Evolutionary conservation across 2,329 filamentous ascomycete genomes (phyloP), one percentile per base, ranked within the genome.

Genomic region (Rhinocladiella mackenziei): DNA sequence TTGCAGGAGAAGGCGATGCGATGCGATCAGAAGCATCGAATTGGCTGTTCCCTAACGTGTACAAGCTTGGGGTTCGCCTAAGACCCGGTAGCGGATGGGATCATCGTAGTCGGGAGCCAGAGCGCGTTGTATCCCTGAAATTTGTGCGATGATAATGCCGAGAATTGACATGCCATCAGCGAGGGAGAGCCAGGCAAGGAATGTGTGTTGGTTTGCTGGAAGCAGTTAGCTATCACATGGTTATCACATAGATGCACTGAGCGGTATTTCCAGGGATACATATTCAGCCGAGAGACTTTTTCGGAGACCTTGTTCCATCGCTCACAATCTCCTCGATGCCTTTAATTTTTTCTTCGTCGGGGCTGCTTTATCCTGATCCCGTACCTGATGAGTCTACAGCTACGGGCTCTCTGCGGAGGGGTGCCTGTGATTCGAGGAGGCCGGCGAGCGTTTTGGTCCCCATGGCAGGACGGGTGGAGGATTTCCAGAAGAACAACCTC

Each of bases 1-100:
- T 54, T 76, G 69, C 42, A 72, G 66, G 68, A 72, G 79, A 54
- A 75, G 78, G 19, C 77, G 65, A 39, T 70, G 65, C 1, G 69
- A 67, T 5, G 76, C 77, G 5, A 78, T 50, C 1, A 73, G 29
- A 1, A 71, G 57, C 3, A 73, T 62, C 6, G 68, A 44, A 22
- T 75, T 65, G 0, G 72, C 72, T 17, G 67, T 60, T 22, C 45
- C 59, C 26, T 76, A 70, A 48, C 76, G 75, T 2, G 65, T 58
- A 4, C 62, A 65, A 5, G 70, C 65, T 22, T 37, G 28, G 7
- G 44, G 25, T 33, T 42, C 38, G 10, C 23, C 38, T 10, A 42
- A 22, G 5, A 50, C 31, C 36, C 34, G 39, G 22, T 38, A 40
- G 10, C 30, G 37, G 11, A 40, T 7, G 15, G 30, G 22, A 9